Evolutionary conservation across 1,284 basidiomycete genomes (phyloP).

Genomic region (Tranzscheliella williamsii): DNA sequence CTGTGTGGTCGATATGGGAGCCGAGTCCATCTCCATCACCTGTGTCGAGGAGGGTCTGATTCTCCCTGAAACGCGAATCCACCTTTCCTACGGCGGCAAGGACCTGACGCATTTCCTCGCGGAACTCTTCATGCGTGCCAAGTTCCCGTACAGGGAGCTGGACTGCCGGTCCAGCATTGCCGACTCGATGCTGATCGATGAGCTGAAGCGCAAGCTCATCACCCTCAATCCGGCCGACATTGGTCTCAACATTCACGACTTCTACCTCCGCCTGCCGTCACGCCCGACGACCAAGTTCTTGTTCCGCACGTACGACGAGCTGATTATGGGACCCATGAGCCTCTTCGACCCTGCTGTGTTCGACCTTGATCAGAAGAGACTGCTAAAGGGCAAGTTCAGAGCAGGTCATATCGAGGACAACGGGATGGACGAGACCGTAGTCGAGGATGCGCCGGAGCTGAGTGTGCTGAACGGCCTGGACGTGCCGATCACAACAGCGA

Average conservation of each 20-base stretch:
- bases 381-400: constrained; percentile 18
- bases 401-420: constrained; percentile 19
- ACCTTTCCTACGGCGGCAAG: constrained; percentile 84
- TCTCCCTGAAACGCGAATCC: constrained; percentile 82
- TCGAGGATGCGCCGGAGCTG: constrained; percentile 32
- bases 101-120: constrained; percentile 88
- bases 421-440: constrained; percentile 39
- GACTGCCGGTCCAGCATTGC: constrained; percentile 62
- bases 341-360: constrained; percentile 90
- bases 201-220: constrained; percentile 53
- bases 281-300: constrained; percentile 83
- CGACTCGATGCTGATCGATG: constrained; percentile 48
- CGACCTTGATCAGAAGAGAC: constrained; percentile 77
- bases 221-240: constrained; percentile 58
- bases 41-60: constrained; percentile 95
- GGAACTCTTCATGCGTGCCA: constrained; percentile 76
- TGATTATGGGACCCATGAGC: constrained; percentile 88
- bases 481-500: constrained; percentile 48
- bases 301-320: constrained; percentile 90
- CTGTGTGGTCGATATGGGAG: constrained; percentile 93
- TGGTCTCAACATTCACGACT: constrained; percentile 70
- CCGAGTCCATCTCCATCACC: constrained; percentile 79
- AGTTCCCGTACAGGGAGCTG: constrained; percentile 84
- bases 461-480: constrained; percentile 15
- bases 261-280: constrained; percentile 71